These are phyloP conservation scores for Fusarium tricinctum DNA, from an alignment of 2,329 filamentous ascomycete species.

Conservation along the genomic window DNA sequence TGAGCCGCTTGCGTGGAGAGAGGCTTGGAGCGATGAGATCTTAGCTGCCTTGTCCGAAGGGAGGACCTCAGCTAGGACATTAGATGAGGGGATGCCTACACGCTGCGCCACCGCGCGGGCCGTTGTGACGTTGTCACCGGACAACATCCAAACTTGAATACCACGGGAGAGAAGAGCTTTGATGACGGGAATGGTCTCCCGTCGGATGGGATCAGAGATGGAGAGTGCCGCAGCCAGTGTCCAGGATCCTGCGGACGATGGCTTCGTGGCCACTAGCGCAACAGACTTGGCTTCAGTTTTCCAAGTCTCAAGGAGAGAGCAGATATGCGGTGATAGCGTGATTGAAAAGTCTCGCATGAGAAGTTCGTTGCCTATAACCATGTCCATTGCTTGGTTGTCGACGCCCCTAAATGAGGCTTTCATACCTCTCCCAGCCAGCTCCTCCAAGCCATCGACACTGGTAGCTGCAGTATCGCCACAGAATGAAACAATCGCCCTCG, in stretches of 20 bases:
- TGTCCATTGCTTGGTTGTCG: conserved; percentile 54
- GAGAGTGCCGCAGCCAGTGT: conserved; percentile 76
- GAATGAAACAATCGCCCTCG: conserved; percentile 76
- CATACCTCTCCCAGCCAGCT: conserved; percentile 80
- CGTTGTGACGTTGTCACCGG: conserved; percentile 89
- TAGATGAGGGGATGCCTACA: conserved; percentile 78
- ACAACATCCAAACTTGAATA: conserved; percentile 90
- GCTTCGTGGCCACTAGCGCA: conserved; percentile 67
- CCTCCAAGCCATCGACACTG: conserved; percentile 66
- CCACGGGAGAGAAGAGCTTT: conserved; percentile 73
- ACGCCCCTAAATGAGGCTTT: conserved; percentile 61
- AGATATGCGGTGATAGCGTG: conserved; percentile 54
- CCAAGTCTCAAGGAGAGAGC: conserved; percentile 65
- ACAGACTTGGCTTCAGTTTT: conserved; percentile 75
- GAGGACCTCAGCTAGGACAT: conserved; percentile 89
- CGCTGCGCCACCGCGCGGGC: conserved; percentile 81
- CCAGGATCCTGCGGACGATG: conserved; percentile 54
- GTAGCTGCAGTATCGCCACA: conserved; percentile 61
- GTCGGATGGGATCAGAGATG: conserved; percentile 84
- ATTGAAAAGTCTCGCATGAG: conserved; percentile 70
- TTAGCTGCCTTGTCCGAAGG: conserved; percentile 85
- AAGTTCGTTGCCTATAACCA: conserved; percentile 80
- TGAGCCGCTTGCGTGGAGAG: conserved; percentile 57
- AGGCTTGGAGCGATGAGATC: conserved; percentile 73
- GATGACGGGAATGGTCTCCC: conserved; percentile 77